Base-by-base conservation (phyloP, 495 filamentous ascomycete species). In the Ascodesmis nigricans region DNA sequence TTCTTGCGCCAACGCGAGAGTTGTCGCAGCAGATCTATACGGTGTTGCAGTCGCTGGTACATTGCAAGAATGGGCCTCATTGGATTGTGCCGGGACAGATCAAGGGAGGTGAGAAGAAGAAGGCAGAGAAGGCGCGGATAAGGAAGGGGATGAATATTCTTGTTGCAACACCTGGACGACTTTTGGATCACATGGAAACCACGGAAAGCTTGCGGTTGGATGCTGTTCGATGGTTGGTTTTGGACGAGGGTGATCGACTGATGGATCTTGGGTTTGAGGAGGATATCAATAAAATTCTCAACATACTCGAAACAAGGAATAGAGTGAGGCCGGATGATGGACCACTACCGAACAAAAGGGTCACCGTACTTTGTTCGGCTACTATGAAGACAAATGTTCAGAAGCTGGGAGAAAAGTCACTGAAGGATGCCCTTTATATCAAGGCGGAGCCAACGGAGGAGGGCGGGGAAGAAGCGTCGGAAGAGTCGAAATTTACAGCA, bases 231-330 rank as follows among this genome's bases (percentile, higher is more conserved):
- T 97, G 87, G 87, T 56, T 97, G 14, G 71, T 97, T 0, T 61
- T 95, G 29, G 87, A 97, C 46, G 87, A 97, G 53, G 87, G 87
- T 18, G 87, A 97, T 62, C 62, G 90, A 11, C 59, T 97, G 54
- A 90, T 93, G 81, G 87, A 97, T 48, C 63, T 95, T 54, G 87
- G 87, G 0, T 95, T 97, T 45, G 87, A 93, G 56, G 68, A 91
- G 31, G 82, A 91, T 38, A 55, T 73, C 31, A 60, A 36, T 21
- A 50, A 44, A 15, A 61, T 80, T 22, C 63, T 75, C 46, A 71
- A 63, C 15, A 91, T 95, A 46, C 67, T 95, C 4, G 58, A 68
- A 40, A 81, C 78, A 49, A 71, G 91, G 42, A 42, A 25, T 11
- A 25, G 23, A 25, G 6, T 11, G 23, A 7, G 6, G 5, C 5